Percentiles rank a stretch among this genome's conserved stretches.
Conservation (phyloP, 2,329 filamentous ascomycete species). For the Colletotrichum plurivorum region DNA sequence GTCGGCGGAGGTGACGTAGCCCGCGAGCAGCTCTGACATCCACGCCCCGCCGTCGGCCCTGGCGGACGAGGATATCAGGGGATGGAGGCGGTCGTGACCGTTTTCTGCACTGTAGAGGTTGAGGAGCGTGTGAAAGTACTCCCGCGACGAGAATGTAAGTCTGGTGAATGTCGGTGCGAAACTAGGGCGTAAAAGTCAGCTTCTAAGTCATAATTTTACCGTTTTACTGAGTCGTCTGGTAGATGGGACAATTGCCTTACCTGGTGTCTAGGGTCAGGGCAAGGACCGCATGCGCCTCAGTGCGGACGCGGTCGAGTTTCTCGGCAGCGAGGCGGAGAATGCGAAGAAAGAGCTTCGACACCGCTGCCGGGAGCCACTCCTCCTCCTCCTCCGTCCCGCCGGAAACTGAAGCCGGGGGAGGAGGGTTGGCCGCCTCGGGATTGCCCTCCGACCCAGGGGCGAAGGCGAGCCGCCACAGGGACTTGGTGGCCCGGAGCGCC, state of each 20-base stretch:
- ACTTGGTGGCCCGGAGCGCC: conserved; percentile 82
- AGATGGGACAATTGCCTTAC: conserved; percentile 53
- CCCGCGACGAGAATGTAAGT: conserved; percentile 69
- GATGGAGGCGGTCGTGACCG: conserved; percentile 47
- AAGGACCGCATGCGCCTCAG: conserved; percentile 72
- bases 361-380: conserved; percentile 47
- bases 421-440: not conserved
- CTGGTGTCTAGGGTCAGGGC: conserved; percentile 58
- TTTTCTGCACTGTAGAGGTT: conserved; percentile 53
- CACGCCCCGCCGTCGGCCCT: conserved; percentile 52
- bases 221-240: not conserved
- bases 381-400: not conserved
- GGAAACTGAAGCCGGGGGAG: too few species aligned
- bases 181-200: conserved; percentile 48
- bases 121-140: conserved; percentile 72
- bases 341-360: conserved; percentile 61
- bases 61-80: conserved; percentile 54
- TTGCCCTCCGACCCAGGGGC: conserved; percentile 35
- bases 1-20: conserved; percentile 80
- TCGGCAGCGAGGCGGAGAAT: conserved; percentile 83
- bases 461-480: conserved; percentile 62
- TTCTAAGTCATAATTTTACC: not conserved
- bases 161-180: conserved; percentile 51
- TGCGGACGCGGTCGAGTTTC: conserved; percentile 89
- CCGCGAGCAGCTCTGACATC: conserved; percentile 72